These are phyloP conservation scores for Heritiera fomes DNA, from an alignment of 345 rosid genomes.

Conservation along the genomic window DNA sequence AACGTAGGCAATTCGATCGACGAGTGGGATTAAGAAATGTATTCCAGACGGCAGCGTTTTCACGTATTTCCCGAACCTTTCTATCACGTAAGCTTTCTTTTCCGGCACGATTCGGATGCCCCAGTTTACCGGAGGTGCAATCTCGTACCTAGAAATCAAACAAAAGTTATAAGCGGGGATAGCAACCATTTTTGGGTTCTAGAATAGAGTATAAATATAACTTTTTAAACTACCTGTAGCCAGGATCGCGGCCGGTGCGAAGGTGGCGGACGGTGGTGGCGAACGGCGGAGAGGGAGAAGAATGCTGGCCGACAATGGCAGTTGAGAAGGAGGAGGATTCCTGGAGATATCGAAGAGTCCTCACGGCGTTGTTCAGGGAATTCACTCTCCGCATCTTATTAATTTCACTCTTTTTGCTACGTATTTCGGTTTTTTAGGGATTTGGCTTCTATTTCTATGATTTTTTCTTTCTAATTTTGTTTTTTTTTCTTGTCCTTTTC, in stretches of 20 bases:
- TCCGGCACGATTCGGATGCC: slow-evolving; percentile 91
- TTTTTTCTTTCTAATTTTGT: background rate
- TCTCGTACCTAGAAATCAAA: slow-evolving; percentile 55
- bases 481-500: background rate
- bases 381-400: slow-evolving; percentile 26
- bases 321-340: slow-evolving; percentile 25
- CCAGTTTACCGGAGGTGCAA: slow-evolving; percentile 78
- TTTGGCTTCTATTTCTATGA: background rate
- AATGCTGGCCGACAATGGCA: slow-evolving; percentile 23
- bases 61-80: slow-evolving; percentile 78
- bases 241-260: slow-evolving; percentile 48
- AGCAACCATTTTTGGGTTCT: background rate
- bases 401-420: background rate
- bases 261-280: slow-evolving; percentile 44
- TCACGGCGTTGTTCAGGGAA: slow-evolving; percentile 26
- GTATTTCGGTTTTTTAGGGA: background rate
- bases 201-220: background rate
- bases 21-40: slow-evolving; percentile 83
- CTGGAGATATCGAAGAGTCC: slow-evolving; percentile 31
- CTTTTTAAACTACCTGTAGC: slow-evolving; percentile 29
- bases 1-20: slow-evolving; percentile 90
- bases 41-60: slow-evolving; percentile 84
- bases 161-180: background rate
- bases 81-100: slow-evolving; percentile 82
- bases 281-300: slow-evolving; percentile 22